Percentiles rank a stretch among this genome's conserved stretches.
These are phyloP conservation scores for Suhomyces anneliseae DNA, from an alignment of 1,139 yeast genomes.

Conservation along the genomic window DNA sequence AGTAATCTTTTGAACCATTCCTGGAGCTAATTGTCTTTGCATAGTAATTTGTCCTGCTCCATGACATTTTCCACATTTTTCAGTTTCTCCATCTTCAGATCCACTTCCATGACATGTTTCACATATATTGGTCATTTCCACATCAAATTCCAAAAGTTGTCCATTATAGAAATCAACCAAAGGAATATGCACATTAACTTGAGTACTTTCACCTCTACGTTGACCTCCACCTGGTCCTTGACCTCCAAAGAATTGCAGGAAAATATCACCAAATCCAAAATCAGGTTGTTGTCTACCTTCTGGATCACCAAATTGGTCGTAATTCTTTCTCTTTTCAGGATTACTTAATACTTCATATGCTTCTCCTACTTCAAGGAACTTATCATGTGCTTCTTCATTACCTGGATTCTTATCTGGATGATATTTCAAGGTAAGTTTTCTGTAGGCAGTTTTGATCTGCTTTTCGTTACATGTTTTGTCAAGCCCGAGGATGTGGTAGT, in stretches of 20 bases:
- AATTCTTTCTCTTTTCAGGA: constrained; percentile 65
- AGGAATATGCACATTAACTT: constrained; percentile 55
- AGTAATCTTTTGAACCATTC: constrained; percentile 85
- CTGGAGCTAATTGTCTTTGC: constrained; percentile 80
- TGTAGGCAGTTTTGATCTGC: constrained; percentile 84
- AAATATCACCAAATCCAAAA: constrained; percentile 58
- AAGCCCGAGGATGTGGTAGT: constrained; percentile 62
- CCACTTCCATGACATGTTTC: constrained; percentile 81
- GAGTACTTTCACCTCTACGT: constrained; percentile 62
- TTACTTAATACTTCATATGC: constrained; percentile 90
- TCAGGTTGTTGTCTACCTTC: constrained; percentile 47
- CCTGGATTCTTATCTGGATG: constrained; percentile 94
- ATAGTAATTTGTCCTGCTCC: constrained; percentile 75
- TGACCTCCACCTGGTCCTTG: constrained; percentile 31
- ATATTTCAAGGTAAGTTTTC: constrained; percentile 78
- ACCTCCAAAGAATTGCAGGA: constrained; percentile 74
- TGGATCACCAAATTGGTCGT: constrained; percentile 83
- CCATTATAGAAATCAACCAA: constrained; percentile 74
- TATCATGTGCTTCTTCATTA: constrained; percentile 72
- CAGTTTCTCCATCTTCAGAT: constrained; percentile 70
- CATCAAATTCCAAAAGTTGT: constrained; percentile 54
- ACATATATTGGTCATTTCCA: constrained; percentile 75
- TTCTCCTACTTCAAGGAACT: constrained; percentile 86
- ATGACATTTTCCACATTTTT: constrained; percentile 63
- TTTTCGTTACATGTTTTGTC: constrained; percentile 67